Base-by-base conservation (phyloP, 441 rosid genomes). In the Omphalea diandra region DNA sequence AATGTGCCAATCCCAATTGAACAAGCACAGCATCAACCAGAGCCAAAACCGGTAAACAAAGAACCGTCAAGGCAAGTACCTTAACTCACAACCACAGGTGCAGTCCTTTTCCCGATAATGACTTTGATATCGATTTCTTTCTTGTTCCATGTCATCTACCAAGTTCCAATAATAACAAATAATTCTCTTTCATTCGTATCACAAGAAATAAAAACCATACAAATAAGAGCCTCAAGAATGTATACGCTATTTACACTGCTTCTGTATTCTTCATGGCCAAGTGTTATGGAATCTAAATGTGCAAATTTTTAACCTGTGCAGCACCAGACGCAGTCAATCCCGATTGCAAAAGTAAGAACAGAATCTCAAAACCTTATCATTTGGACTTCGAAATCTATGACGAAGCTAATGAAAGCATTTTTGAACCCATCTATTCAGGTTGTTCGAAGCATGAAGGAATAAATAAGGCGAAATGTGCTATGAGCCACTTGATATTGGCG, bases 1-100 rank as follows among this genome's bases (percentile, higher is more conserved):
- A 80, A 70, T 71, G 83, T 89, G 46, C 88, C 88, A 0, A 50
- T 84, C 65, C 75, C 85, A 70, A 73, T 43, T 43, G 97, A 88
- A 76, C 86, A 88, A 65, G 79, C 74, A 57, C 85, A 69, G 67
- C 80, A 67, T 26, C 82, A 49, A 41, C 79, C 58, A 35, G 79
- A 63, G 9, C 72, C 84, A 54, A 81, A 82, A 72, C 70, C 87
- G 49, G 56, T 66, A n/a, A 70, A 31, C 49, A 83, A 78, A 73
- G 78, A 83, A 24, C 74, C 74, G 76, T 69, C 54, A 67, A 82
- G 87, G 98, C 81, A 81, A 69, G 79, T 41, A 7, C 58, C 46
- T 57, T 38, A 54, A 52, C 60, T 56, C 44, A 26, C n/a, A n/a
- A 18, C 52, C 31, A 52, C 47, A 50, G 54, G 24, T 60, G 58